Base-by-base conservation (phyloP, 208 protist genomes). In the Trypanosoma brucei region DNA sequence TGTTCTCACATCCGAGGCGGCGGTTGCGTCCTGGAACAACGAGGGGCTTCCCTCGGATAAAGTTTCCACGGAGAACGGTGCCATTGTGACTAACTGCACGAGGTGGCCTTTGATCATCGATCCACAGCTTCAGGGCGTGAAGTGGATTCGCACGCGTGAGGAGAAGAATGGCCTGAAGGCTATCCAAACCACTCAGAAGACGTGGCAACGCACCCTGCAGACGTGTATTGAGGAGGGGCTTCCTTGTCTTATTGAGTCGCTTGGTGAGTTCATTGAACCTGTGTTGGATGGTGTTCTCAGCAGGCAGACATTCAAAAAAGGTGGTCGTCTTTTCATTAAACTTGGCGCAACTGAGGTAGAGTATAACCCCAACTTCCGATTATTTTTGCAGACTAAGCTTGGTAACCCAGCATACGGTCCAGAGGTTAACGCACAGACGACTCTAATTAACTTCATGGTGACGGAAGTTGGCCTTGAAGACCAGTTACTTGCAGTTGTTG, bases 361-460 rank as follows among this genome's bases (percentile, higher is more conserved):
- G 74, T 98, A 98, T 72, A 96, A 99, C 70, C 45, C 62, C 33
- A 97, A 98, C 33, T 99, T 99, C 86, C 84, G 88, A 42, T 81
- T 99, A 33, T 97, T 97, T 67, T 76, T 99, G 50, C 97, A 99
- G 83, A 99, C 98, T 30, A 99, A 99, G 79, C 80, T 99, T 50
- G 83, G 93, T 45, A 99, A 99, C 70, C 98, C 98, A n/a, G 96
- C 98, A 70, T 99, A 99, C 83, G 94, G 96, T 46, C 98, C 98
- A n/a, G 98, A 99, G 82, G 95, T 99, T 56, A 97, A 98, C 73
- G 97, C 97, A 8, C 97, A 99, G 81, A 97, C 95, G 36, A 99
- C 98, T 4, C 69, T 99, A 34, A 98, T 99, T 78, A 99, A 99
- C 86, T 99, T 99, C 76, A 99, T 98, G 82, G 97, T 99, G 51